Conservation (phyloP, 225 moss, liverwort and hornwort species). For the Rhytidiadelphus loreus region DNA sequence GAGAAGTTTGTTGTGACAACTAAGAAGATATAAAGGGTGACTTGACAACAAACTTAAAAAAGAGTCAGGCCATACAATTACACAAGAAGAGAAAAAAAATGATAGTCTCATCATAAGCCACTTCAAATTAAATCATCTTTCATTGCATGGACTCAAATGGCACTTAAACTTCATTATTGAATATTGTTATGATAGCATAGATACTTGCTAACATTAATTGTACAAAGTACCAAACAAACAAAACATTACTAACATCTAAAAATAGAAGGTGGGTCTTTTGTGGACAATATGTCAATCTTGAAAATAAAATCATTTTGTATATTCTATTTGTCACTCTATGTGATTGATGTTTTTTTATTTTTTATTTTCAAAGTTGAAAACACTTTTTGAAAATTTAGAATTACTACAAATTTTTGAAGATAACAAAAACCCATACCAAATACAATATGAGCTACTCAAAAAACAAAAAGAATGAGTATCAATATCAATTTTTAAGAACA, state of each 20-base stretch:
- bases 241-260: fast-evolving
- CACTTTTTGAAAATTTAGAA: not conserved
- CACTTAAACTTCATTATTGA: not conserved
- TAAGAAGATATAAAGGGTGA: not conserved
- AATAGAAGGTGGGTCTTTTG: fast-evolving
- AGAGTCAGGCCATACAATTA: not conserved
- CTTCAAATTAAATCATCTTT: not conserved
- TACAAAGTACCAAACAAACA: not conserved
- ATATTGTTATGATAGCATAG: not conserved
- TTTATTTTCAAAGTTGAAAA: not conserved
- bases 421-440: not conserved
- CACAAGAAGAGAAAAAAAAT: not conserved
- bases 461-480: not conserved
- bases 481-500: not conserved
- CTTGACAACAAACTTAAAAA: not conserved
- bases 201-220: not conserved
- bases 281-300: not conserved
- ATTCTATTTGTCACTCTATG: not conserved
- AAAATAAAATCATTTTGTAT: not conserved
- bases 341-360: not conserved
- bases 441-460: not conserved
- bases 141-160: not conserved
- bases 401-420: not conserved
- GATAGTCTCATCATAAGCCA: too few relatives aligned
- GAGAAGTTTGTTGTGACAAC: not conserved